Conservation (phyloP, 2,329 filamentous ascomycete genomes). For the Talaromyces sp. region DNA sequence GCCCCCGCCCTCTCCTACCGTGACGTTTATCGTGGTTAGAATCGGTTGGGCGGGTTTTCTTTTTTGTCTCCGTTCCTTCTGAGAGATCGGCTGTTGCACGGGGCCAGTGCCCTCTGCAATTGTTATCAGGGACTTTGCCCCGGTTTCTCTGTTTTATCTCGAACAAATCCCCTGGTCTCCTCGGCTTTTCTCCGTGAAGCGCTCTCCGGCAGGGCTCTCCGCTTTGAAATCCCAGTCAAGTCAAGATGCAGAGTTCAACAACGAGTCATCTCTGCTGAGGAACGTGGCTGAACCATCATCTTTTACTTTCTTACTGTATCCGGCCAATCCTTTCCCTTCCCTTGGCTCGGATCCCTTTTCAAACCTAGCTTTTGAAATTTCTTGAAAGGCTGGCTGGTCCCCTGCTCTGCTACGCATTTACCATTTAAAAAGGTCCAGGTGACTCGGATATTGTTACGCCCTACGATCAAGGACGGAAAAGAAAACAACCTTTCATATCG, state of each 20-base stretch:
- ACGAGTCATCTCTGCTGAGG: conserved; percentile 42
- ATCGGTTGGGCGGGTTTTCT: conserved; percentile 8
- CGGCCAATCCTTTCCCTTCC: conserved; percentile 33
- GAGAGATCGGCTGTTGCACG: conserved; percentile 20
- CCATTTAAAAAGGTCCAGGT: conserved; percentile 42
- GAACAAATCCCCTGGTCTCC: conserved; percentile 16
- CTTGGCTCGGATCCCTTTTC: conserved; percentile 36
- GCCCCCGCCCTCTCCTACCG: conserved; percentile 9
- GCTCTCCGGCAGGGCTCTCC: conserved; percentile 47
- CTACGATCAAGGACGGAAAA: conserved; percentile 27
- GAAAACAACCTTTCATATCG: conserved; percentile 22
- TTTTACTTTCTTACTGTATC: conserved; percentile 27
- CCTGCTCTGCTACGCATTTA: conserved; percentile 35
- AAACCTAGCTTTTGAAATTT: conserved; percentile 29
- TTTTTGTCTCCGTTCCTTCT: not conserved
- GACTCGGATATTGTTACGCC: conserved; percentile 40
- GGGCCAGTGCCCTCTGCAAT: conserved; percentile 28
- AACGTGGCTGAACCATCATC: conserved; percentile 40
- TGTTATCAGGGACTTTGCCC: conserved; percentile 23
- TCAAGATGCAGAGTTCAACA: conserved; percentile 50
- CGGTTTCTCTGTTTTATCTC: not conserved
- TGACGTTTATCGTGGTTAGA: conserved; percentile 27
- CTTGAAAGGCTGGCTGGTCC: conserved; percentile 32
- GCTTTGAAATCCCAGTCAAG: conserved; percentile 41
- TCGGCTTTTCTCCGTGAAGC: conserved; percentile 32